A percentile compares a stretch with the other conserved stretches of the same genome.
Evolutionary conservation across 1,284 basidiomycete species (phyloP).

Genomic region (Fistulina hepatica): DNA sequence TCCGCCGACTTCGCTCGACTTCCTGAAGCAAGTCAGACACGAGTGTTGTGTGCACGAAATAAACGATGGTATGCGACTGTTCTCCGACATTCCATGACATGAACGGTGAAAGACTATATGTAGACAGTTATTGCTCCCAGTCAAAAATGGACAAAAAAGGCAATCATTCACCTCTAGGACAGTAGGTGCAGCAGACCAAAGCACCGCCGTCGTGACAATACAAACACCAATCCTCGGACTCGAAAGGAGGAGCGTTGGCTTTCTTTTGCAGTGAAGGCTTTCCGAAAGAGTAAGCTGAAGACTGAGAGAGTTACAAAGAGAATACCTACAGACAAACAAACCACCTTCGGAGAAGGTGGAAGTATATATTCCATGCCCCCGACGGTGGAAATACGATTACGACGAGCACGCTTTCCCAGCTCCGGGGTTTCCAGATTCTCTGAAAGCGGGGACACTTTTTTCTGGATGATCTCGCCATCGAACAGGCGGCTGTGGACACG

Average conservation of each 20-base stretch:
- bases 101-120: slow-evolving; percentile 37
- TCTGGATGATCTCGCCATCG: slow-evolving; percentile 39
- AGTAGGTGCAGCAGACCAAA: slow-evolving; percentile 34
- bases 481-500: slow-evolving; percentile 48
- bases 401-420: slow-evolving; percentile 32
- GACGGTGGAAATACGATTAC: slow-evolving; percentile 30
- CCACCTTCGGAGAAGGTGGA: slow-evolving; percentile 24
- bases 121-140: slow-evolving; percentile 19
- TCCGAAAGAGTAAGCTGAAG: slow-evolving; percentile 2
- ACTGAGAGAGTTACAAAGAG: background rate
- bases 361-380: slow-evolving; percentile 36
- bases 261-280: slow-evolving; percentile 19
- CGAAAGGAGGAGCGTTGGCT: slow-evolving; percentile 25
- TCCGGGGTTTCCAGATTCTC: slow-evolving; percentile 36
- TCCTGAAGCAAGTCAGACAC: slow-evolving; percentile 33
- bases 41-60: slow-evolving; percentile 39
- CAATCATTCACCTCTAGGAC: slow-evolving; percentile 44
- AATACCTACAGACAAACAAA: slow-evolving; percentile 14
- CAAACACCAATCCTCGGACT: slow-evolving; percentile 46
- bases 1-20: slow-evolving; percentile 34
- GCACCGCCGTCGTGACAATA: slow-evolving; percentile 49
- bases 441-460: slow-evolving; percentile 27
- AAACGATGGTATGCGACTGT: slow-evolving; percentile 14
- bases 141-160: background rate
- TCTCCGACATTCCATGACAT: slow-evolving; percentile 19